A percentile compares a stretch with the other conserved stretches of the same genome.
phyloP scores from a whole-genome alignment of 1,284 basidiomycete species.

The Rhodotorula sp. region DNA sequence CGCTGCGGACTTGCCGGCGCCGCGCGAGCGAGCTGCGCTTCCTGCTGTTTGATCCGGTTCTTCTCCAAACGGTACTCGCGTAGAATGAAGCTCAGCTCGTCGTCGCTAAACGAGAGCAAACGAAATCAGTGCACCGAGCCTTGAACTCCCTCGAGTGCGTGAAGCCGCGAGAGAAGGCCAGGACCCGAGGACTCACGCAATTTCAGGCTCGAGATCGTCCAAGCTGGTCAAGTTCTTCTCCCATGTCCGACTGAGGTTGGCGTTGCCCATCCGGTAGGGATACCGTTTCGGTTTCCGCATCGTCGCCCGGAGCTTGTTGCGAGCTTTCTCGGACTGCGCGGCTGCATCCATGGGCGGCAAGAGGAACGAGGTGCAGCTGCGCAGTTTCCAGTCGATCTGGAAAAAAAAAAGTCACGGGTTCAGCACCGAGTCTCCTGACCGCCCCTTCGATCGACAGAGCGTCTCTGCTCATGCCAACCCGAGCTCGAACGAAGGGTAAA shows the following conservation, averaged over 20 bases:
- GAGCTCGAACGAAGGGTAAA: no score
- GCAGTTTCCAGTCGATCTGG: conserved; percentile 44
- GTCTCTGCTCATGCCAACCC: no score
- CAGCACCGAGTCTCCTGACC: no score
- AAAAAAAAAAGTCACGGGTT: background rate
- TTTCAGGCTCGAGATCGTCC: conserved; percentile 28
- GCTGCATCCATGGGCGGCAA: conserved; percentile 14
- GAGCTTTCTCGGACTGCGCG: conserved; percentile 8
- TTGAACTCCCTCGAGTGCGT: background rate
- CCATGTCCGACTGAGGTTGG: conserved; percentile 37
- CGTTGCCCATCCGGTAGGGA: conserved; percentile 38
- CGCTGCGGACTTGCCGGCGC: conserved; percentile 11
- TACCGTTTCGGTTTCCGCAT: conserved; percentile 19
- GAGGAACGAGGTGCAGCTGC: conserved; percentile 38
- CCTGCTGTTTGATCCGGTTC: background rate
- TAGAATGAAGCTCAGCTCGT: conserved; percentile 6
- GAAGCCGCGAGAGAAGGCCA: no score
- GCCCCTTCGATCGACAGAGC: no score
- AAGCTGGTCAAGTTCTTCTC: conserved; percentile 24
- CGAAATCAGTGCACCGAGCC: background rate
- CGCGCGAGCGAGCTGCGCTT: conserved; percentile 7
- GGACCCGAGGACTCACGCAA: conserved; percentile 10
- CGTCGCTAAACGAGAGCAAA: background rate
- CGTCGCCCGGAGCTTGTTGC: conserved; percentile 18
- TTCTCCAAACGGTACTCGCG: conserved; percentile 11